A percentile compares a stretch with the other conserved stretches of the same genome.
phyloP scores from a whole-genome alignment of 2,329 filamentous ascomycete genomes.

The Massarina eburnea region DNA sequence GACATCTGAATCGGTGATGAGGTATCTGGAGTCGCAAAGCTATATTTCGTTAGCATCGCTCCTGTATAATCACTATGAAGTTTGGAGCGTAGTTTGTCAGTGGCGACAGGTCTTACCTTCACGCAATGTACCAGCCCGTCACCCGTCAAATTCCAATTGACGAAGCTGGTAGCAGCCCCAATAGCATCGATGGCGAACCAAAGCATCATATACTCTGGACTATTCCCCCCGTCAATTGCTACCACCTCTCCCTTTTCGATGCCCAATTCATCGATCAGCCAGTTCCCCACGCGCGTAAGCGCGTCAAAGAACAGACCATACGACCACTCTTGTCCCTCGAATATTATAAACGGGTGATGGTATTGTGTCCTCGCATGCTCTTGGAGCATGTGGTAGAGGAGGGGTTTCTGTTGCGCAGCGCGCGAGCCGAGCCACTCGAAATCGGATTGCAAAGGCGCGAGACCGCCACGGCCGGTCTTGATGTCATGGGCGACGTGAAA shows the following conservation, averaged over 20 bases:
- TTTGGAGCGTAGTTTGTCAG: constrained; percentile 12
- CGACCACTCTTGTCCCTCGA: constrained; percentile 38
- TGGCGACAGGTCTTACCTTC: constrained; percentile 37
- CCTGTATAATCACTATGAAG: not conserved
- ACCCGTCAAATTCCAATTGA: constrained; percentile 43
- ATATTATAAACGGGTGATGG: constrained; percentile 37
- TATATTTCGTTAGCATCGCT: constrained; percentile 52
- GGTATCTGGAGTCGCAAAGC: constrained; percentile 52
- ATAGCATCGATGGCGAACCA: constrained; percentile 42
- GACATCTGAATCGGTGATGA: constrained; percentile 49
- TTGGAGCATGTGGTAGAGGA: constrained; percentile 36
- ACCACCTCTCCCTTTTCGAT: constrained; percentile 36
- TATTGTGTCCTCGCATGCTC: constrained; percentile 37
- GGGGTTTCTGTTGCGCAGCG: constrained; percentile 20
- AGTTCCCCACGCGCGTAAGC: constrained; percentile 34
- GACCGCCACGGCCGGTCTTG: constrained; percentile 16
- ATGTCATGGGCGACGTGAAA: constrained; percentile 34
- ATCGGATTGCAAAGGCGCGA: constrained; percentile 15
- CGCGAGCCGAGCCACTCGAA: constrained; percentile 21
- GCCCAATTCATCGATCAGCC: constrained; percentile 40
- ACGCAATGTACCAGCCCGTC: constrained; percentile 39
- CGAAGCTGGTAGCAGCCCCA: constrained; percentile 33
- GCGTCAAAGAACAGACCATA: constrained; percentile 36
- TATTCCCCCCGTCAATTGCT: constrained; percentile 40
- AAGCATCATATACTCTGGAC: constrained; percentile 39